Evolutionary conservation across 2,329 filamentous ascomycete species (phyloP), one percentile per base, ranked within the genome.

Genomic region (Aspergillus pseudoglaucus): DNA sequence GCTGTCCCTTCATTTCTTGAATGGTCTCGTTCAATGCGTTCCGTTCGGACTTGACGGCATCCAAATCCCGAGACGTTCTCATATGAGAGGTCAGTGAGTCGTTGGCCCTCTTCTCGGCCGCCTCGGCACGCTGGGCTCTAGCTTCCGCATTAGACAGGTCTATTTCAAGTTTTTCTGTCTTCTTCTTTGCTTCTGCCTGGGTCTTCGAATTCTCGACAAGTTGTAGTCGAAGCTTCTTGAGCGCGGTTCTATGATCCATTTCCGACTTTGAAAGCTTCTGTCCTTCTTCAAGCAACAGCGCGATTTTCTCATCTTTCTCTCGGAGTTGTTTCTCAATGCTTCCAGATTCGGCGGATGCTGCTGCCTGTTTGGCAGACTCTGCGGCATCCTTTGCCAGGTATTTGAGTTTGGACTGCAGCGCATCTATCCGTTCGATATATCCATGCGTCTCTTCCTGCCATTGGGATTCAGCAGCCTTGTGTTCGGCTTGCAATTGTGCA

Each of bases 271-370:
- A 90, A 7, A 97, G 76, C 56, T 86, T 90, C 59, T 93, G 87
- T 0, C 94, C 93, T 71, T 98, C 93, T 58, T 95, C 85, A 76
- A 98, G 87, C 10, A 98, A 74, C 42, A 90, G 73, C 2, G 90
- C 88, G 59, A 97, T 94, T 64, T 88, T 88, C 58, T 91, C 84
- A 59, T 97, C 90, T 62, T 90, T 95, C 60, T 95, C 90, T 1
- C 88, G 87, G 12, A 97, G 67, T 61, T 87, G 90, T 65, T 85
- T 88, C 55, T 95, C 87, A 1, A 76, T 48, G 47, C 83, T 87
- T 5, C 85, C 85, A 0, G 80, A 63, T 2, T 79, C 72, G 1
- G 85, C 82, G 20, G 77, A 72, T n/a, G 77, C 71, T 2, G 81
- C 83, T 6, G 83, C 78, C 55, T 82, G 81, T 60, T 84, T 85